These are phyloP conservation scores for Inosperma sp. DNA, from an alignment of 768 basidiomycete genomes.

Conservation along the genomic window DNA sequence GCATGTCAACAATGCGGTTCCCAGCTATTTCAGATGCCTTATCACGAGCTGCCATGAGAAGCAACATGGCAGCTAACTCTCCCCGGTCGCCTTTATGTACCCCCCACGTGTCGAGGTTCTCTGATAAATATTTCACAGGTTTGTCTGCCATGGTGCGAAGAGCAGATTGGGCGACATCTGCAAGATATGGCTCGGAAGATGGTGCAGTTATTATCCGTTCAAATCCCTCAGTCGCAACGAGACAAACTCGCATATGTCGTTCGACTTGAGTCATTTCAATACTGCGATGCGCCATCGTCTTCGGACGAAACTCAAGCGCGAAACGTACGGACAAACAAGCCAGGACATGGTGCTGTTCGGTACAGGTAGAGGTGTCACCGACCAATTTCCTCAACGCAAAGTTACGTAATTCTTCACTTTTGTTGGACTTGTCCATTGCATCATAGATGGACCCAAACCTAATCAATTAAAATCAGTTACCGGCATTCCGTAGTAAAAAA, in stretches of 20 bases:
- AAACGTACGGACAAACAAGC: slow-evolving; percentile 16
- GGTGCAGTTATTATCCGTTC: slow-evolving; percentile 20
- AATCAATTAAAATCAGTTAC: too few species aligned
- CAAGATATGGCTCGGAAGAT: slow-evolving; percentile 26
- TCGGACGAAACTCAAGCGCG: background rate
- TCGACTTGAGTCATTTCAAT: slow-evolving; percentile 22
- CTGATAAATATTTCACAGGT: slow-evolving; percentile 1
- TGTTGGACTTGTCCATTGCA: background rate
- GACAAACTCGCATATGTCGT: slow-evolving; percentile 24
- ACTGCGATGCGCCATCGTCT: background rate
- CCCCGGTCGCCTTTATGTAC: slow-evolving; percentile 22
- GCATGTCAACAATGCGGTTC: slow-evolving; percentile 1
- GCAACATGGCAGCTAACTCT: slow-evolving; percentile 18
- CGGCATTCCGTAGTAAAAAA: too few species aligned
- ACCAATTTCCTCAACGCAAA: background rate
- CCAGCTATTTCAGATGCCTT: slow-evolving; percentile 13
- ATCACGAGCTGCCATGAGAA: slow-evolving; percentile 23
- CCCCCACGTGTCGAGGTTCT: slow-evolving; percentile 8
- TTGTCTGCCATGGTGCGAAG: slow-evolving; percentile 12
- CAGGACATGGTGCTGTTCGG: background rate
- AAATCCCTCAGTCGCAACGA: slow-evolving; percentile 15
- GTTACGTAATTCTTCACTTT: background rate
- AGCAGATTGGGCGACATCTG: slow-evolving; percentile 23
- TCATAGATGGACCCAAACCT: too few species aligned
- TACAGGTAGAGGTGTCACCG: background rate